phyloP scores from a whole-genome alignment of 441 rosid genomes.

The Breynia disticha region DNA sequence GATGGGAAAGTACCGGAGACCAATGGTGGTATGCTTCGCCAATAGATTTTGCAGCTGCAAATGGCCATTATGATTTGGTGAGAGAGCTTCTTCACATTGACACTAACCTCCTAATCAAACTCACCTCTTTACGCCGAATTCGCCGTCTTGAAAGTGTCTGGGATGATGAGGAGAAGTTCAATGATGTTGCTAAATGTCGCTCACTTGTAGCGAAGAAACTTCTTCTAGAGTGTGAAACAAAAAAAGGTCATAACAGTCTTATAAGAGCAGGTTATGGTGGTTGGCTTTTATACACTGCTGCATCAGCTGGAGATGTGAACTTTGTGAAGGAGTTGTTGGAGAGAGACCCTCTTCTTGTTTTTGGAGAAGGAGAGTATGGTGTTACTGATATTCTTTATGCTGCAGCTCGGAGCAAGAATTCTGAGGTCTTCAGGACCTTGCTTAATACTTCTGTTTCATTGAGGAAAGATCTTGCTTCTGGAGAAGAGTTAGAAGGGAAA shows the following conservation, averaged over 20 bases:
- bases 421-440: constrained; percentile 50
- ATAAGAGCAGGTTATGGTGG: constrained; percentile 94
- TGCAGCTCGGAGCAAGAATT: constrained; percentile 64
- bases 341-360: constrained; percentile 80
- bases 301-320: constrained; percentile 76
- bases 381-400: constrained; percentile 79
- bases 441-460: constrained; percentile 38
- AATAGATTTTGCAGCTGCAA: constrained; percentile 92
- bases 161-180: constrained; percentile 66
- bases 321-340: constrained; percentile 58
- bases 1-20: constrained; percentile 99
- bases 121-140: constrained; percentile 89
- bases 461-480: constrained; percentile 19
- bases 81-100: constrained; percentile 76
- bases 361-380: constrained; percentile 95
- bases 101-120: constrained; percentile 83
- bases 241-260: constrained; percentile 44
- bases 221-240: constrained; percentile 36
- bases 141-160: constrained; percentile 98
- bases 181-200: constrained; percentile 59
- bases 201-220: constrained; percentile 56
- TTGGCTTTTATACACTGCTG: constrained; percentile 93
- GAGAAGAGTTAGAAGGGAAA: constrained; percentile 23
- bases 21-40: constrained; percentile 99
- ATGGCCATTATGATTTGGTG: constrained; percentile 80